Evolutionary conservation across 1,284 basidiomycete genomes (phyloP), one percentile per base, ranked within the genome.

Genomic region (Meira miltonrushii): DNA sequence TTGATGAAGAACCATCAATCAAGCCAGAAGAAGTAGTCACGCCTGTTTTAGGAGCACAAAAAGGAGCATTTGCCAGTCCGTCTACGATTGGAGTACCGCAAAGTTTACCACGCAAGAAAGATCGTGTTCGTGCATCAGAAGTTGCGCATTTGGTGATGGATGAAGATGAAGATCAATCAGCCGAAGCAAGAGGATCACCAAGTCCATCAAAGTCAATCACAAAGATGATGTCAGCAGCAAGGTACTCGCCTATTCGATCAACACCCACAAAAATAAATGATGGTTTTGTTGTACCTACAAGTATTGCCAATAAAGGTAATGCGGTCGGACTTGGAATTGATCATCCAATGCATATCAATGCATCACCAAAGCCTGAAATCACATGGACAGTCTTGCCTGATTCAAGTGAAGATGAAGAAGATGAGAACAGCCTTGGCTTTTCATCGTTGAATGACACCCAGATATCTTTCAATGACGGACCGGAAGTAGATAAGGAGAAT

Each of bases 61-160:
- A 23, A n/a, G 25, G 12, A 7, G 8, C 50, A 19, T 19, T 33
- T 33, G 28, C 28, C 28, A 33, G 28, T 33, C n/a, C 49, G 8
- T 52, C 49, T 33, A 40, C 49, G 28, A 8, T 33, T 37, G 50
- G 15, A 12, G 50, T 53, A 15, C 50, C 50, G 23, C 38, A 39
- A 41, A 53, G 50, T 13, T 41, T 53, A 41, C 17, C 17, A 6
- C 23, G 50, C 7, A 53, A 53, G 17, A 53, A 53, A 33, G 50
- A 53, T 21, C 23, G 50, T 8, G 50, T 53, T n/a, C 19, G 50
- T 4, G 21, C 17, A 13, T 12, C 12, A n/a, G 43, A 44, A 25
- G 43, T 25, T 17, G 17, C 43, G 9, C 17, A 25, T 17, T 25
- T 17, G 43, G 12, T 53, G n/a, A 13, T 53, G 19, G 50, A 53